phyloP scores from a whole-genome alignment of 441 rosid species.

The Gossypium schwendimanii region DNA sequence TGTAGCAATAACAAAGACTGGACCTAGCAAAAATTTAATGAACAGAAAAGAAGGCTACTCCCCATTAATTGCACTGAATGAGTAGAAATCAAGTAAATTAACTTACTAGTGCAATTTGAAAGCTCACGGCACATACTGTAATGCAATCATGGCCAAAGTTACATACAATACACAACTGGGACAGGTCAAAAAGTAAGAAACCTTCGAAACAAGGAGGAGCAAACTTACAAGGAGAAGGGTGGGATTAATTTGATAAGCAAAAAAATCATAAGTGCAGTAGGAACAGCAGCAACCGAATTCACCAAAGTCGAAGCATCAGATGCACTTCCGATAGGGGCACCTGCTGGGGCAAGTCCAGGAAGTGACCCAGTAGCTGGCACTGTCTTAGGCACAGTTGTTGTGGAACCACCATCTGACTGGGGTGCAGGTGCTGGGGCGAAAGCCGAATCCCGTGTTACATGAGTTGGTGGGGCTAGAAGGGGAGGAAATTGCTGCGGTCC shows the following conservation, averaged over 20 bases:
- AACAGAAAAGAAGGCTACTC: not conserved
- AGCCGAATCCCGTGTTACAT: conserved; percentile 37
- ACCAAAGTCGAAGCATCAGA: conserved; percentile 33
- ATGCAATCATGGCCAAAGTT: conserved; percentile 16
- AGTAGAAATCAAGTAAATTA: not conserved
- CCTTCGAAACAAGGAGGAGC: conserved; percentile 16
- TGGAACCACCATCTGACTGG: conserved; percentile 31
- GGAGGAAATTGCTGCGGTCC: conserved; percentile 63
- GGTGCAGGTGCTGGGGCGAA: conserved; percentile 70
- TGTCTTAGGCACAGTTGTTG: conserved; percentile 30
- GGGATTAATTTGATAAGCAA: conserved; percentile 28
- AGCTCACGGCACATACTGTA: not conserved
- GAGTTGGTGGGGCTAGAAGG: conserved; percentile 69
- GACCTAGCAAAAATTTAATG: not conserved
- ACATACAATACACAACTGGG: conserved; percentile 23
- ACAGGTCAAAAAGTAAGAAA: conserved; percentile 17
- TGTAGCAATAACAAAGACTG: not conserved
- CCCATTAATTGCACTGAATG: not conserved
- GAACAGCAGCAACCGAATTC: conserved; percentile 28
- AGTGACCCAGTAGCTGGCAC: conserved; percentile 51
- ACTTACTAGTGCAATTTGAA: conserved; percentile 1
- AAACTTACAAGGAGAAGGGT: conserved; percentile 29
- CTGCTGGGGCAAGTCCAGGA: conserved; percentile 47
- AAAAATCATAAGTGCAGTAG: conserved; percentile 22
- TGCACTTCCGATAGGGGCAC: conserved; percentile 42